Conservation (phyloP, 768 basidiomycete species). For the Rhizopogon vinicolor region DNA sequence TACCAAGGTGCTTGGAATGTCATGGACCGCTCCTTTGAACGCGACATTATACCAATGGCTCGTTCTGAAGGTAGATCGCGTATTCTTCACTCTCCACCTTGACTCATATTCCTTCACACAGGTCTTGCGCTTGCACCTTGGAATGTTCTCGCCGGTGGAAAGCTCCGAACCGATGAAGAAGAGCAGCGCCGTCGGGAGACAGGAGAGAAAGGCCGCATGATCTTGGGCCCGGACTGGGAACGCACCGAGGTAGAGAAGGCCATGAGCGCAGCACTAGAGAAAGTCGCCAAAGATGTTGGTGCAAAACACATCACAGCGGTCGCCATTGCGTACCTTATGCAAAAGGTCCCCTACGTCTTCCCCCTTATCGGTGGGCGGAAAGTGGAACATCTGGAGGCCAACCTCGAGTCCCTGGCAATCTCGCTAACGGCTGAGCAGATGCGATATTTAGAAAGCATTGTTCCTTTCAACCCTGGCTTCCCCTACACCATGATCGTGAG, state of each 20-base stretch:
- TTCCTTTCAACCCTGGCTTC: slow-evolving; percentile 37
- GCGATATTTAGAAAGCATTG: slow-evolving; percentile 29
- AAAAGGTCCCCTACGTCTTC: slow-evolving; percentile 43
- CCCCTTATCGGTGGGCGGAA: slow-evolving; percentile 41
- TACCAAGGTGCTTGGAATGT: slow-evolving; percentile 49
- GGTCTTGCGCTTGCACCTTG: slow-evolving; percentile 34
- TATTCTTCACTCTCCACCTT: slow-evolving; percentile 4
- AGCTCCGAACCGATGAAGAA: slow-evolving; percentile 25
- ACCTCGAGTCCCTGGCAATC: slow-evolving; percentile 40
- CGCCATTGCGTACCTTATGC: slow-evolving; percentile 42
- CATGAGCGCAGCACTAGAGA: slow-evolving; percentile 30
- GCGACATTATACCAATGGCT: slow-evolving; percentile 49
- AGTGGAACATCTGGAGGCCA: slow-evolving; percentile 37
- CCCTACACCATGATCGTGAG: slow-evolving; percentile 29
- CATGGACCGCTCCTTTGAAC: slow-evolving; percentile 43
- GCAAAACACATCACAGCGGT: slow-evolving; percentile 30
- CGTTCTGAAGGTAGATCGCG: slow-evolving; percentile 3
- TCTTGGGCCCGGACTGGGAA: slow-evolving; percentile 22
- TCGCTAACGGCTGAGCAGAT: slow-evolving; percentile 34
- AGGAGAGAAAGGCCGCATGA: slow-evolving; percentile 35
- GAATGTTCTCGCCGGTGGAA: slow-evolving; percentile 26
- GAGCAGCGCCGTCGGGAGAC: slow-evolving; percentile 19
- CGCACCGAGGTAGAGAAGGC: slow-evolving; percentile 28
- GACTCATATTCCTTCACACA: slow-evolving; percentile 7
- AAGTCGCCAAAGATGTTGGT: slow-evolving; percentile 36